Conservation (phyloP, 805 yeast genomes). For the Wickerhamiella azyma region DNA sequence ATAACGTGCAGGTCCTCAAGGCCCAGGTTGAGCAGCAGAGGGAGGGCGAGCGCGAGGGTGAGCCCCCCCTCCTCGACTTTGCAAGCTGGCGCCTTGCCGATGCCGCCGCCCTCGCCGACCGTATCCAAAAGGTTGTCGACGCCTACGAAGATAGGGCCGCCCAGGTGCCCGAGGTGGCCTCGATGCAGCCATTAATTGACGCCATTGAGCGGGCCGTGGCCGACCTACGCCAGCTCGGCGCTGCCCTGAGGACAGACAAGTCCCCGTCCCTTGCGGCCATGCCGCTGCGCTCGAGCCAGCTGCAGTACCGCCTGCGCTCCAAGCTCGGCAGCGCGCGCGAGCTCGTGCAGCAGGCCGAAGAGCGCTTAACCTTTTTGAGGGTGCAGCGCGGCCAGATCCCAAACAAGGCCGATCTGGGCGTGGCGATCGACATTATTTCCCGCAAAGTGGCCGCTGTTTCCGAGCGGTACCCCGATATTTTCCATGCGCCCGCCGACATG, state of each 20-base stretch:
- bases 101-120: neutral
- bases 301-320: conserved; percentile 6
- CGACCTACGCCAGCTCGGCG: conserved; percentile 1
- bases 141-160: neutral
- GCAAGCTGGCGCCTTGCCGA: conserved; percentile 5
- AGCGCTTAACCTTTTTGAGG: conserved; percentile 2
- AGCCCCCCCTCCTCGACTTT: conserved; percentile 1
- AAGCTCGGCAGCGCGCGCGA: neutral
- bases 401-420: conserved; percentile 1
- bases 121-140: neutral
- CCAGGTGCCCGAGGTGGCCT: neutral
- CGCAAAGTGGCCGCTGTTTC: conserved; percentile 1
- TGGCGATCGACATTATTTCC: conserved; percentile 6
- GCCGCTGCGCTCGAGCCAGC: conserved; percentile 8
- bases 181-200: neutral
- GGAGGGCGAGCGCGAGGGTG: neutral
- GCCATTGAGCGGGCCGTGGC: neutral
- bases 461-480: conserved; percentile 4
- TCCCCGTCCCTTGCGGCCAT: neutral
- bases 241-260: neutral
- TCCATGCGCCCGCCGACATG: neutral
- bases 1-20: conserved; percentile 10
- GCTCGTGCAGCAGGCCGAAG: conserved; percentile 3
- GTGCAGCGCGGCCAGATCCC: conserved; percentile 5
- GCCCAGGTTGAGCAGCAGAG: neutral